These are phyloP conservation scores for Nephelium lappaceum DNA, from an alignment of 345 rosid genomes.

Conservation along the genomic window DNA sequence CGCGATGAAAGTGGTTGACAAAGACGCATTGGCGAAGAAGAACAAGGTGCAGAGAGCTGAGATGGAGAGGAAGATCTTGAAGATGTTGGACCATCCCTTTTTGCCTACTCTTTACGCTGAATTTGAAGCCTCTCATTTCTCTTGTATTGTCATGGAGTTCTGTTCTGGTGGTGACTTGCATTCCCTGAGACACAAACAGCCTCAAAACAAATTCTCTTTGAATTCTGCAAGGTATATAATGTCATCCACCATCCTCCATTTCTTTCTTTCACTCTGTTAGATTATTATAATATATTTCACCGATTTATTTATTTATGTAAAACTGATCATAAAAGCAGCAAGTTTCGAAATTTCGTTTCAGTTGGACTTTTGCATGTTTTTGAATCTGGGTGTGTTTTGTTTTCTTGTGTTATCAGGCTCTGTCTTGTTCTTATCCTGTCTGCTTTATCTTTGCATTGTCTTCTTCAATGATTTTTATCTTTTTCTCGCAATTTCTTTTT, in stretches of 20 bases:
- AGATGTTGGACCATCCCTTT: conserved; percentile 93
- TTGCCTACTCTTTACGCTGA: conserved; percentile 85
- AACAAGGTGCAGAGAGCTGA: conserved; percentile 79
- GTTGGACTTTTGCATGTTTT: conserved; percentile 35
- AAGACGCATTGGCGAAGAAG: conserved; percentile 63
- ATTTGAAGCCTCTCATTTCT: conserved; percentile 84
- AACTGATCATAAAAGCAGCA: conserved; percentile 22
- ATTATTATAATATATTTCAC: neutral
- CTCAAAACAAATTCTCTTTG: conserved; percentile 62
- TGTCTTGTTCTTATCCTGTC: conserved; percentile 52
- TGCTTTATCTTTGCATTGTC: conserved; percentile 24
- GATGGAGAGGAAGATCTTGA: conserved; percentile 78
- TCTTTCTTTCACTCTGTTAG: neutral
- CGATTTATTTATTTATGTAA: too few species aligned
- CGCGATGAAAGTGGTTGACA: conserved; percentile 97
- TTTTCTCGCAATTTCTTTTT: neutral
- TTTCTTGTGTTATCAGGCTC: conserved; percentile 34
- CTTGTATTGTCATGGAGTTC: conserved; percentile 94
- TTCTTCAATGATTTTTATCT: conserved; percentile 12
- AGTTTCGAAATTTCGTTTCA: conserved; percentile 5
- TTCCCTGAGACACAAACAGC: conserved; percentile 72
- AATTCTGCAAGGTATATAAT: conserved; percentile 69
- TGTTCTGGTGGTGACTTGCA: conserved; percentile 95
- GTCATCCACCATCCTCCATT: too few species aligned
- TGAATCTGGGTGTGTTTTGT: conserved; percentile 42